These are phyloP conservation scores for Psophocarpus tetragonolobus DNA, from an alignment of 306 rosid genomes.

Conservation along the genomic window DNA sequence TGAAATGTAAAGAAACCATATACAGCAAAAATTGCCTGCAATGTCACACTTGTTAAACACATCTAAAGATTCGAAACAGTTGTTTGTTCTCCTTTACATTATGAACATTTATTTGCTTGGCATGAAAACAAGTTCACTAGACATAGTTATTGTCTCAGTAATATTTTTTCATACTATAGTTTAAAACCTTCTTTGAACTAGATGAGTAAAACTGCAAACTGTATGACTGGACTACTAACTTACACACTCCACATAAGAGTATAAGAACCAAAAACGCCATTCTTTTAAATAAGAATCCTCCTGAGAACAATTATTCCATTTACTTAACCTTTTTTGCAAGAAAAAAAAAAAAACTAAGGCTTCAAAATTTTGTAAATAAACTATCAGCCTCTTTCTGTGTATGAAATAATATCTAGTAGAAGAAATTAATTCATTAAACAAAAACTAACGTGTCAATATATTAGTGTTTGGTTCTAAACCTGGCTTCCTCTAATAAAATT, in stretches of 20 bases:
- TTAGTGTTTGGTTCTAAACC: not conserved
- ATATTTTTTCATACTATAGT: not conserved
- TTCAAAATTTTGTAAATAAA: not conserved
- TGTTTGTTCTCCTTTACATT: not conserved
- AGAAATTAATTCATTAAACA: no score
- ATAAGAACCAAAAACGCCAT: no score
- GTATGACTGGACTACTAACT: not conserved
- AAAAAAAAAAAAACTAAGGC: no score
- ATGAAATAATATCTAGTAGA: not conserved
- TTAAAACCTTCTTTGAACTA: not conserved
- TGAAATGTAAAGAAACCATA: constrained; percentile 52
- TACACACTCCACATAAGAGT: no score
- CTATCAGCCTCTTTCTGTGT: not conserved
- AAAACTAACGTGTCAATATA: no score
- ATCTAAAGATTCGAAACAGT: not conserved
- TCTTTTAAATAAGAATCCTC: no score
- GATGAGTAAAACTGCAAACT: not conserved
- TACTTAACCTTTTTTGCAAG: no score
- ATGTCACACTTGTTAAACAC: not conserved
- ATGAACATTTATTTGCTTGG: not conserved
- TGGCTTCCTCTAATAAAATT: not conserved
- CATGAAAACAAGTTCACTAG: not conserved
- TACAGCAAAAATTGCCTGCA: not conserved
- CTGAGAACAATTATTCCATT: no score
- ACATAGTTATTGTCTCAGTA: not conserved